Conservation (phyloP, 768 basidiomycete species). For the Glaciozyma antarctica region DNA sequence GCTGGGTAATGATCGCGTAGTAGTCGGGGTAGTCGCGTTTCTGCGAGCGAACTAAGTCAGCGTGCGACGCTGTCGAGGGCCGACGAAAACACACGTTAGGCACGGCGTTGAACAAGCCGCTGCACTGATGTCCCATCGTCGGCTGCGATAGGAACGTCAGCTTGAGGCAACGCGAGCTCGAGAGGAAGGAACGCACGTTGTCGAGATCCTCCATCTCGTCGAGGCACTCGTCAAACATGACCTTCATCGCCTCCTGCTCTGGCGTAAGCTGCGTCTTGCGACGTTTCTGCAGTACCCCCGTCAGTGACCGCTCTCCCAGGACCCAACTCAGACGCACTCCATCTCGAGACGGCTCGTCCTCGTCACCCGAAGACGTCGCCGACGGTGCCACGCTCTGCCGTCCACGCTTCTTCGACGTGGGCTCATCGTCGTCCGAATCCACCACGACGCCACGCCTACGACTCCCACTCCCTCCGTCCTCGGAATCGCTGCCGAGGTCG, state of each 20-base stretch:
- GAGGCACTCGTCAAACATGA: constrained; percentile 38
- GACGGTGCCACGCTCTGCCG: constrained; percentile 54
- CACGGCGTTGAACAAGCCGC: constrained; percentile 65
- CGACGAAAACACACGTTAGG: constrained; percentile 42
- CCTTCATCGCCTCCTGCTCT: constrained; percentile 35
- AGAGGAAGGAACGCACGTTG: constrained; percentile 10
- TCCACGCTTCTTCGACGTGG: constrained; percentile 25
- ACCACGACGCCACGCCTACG: constrained; percentile 24
- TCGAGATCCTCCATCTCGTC: constrained; percentile 35
- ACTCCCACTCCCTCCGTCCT: constrained; percentile 33
- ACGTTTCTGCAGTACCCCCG: constrained; percentile 34
- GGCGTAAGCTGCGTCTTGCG: constrained; percentile 32
- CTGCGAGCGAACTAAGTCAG: constrained; percentile 34
- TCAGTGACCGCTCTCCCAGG: constrained; percentile 40
- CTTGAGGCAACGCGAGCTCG: too few relatives aligned
- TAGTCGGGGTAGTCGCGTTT: constrained; percentile 52
- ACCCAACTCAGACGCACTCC: constrained; percentile 55
- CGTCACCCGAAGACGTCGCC: constrained; percentile 69
- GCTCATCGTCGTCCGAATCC: constrained; percentile 20
- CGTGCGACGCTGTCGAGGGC: neutral
- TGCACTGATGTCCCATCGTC: constrained; percentile 43
- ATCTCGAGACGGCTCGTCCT: constrained; percentile 65
- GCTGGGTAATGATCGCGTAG: constrained; percentile 73
- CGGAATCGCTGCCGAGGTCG: constrained; percentile 12
- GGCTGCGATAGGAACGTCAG: constrained; percentile 37